These are phyloP conservation scores for Panus rudis DNA, from an alignment of 768 basidiomycete genomes.

Conservation along the genomic window DNA sequence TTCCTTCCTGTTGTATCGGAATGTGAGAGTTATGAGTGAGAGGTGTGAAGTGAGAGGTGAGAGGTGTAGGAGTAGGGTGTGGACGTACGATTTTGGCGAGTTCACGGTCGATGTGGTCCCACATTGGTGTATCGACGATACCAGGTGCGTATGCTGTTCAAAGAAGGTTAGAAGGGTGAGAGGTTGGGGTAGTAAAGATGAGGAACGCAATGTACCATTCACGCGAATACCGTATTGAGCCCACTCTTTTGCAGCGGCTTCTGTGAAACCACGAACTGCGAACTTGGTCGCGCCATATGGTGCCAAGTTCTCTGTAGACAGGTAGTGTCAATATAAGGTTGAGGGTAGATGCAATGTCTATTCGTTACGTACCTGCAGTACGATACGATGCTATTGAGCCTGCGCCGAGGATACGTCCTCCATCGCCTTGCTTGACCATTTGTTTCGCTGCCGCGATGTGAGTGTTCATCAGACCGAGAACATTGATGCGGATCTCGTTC, in stretches of 20 bases:
- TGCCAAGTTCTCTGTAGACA: conserved; percentile 19
- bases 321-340: no score
- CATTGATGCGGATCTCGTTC: conserved; percentile 21
- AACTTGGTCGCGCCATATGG: conserved; percentile 29
- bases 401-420: conserved; percentile 26
- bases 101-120: conserved; percentile 26
- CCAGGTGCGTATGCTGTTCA: conserved; percentile 23
- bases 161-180: neutral
- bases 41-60: neutral
- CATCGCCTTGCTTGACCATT: conserved; percentile 27
- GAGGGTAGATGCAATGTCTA: neutral
- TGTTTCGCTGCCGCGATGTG: conserved; percentile 27
- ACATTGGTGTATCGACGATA: conserved; percentile 27
- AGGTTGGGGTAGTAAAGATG: neutral
- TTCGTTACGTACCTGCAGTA: conserved; percentile 16
- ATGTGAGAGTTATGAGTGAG: neutral
- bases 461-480: conserved; percentile 26
- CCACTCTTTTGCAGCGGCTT: conserved; percentile 27
- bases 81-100: conserved; percentile 22
- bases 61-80: neutral
- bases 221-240: conserved; percentile 26
- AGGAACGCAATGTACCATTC: conserved; percentile 18
- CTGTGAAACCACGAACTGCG: conserved; percentile 27
- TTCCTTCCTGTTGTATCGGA: conserved; percentile 14
- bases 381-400: conserved; percentile 27